These are phyloP conservation scores for Podila verticillata DNA, from an alignment of 192 early-diverging fungal genomes.

Conservation along the genomic window DNA sequence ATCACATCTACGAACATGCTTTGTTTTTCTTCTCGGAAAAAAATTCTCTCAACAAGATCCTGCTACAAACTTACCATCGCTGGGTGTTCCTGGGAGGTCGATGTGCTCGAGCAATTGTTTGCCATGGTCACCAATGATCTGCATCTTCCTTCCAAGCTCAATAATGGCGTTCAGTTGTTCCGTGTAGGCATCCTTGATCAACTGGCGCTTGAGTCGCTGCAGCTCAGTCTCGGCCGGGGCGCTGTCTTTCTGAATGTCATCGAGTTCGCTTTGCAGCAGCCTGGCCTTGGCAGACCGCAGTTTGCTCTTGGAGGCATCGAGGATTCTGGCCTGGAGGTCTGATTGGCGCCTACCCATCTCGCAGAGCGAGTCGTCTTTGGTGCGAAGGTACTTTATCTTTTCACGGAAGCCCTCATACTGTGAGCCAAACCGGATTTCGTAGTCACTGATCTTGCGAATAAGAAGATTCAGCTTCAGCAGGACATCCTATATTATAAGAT, in stretches of 20 bases:
- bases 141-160: conserved; percentile 49
- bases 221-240: conserved; percentile 33
- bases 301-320: conserved; percentile 35
- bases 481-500: conserved; percentile 16
- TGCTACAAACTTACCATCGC: conserved; percentile 22
- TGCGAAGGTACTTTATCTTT: conserved; percentile 50
- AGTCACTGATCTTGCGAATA: conserved; percentile 52
- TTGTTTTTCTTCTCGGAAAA: too few relatives aligned
- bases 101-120: conserved; percentile 42
- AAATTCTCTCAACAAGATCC: too few relatives aligned
- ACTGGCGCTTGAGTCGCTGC: conserved; percentile 31
- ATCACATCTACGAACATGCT: too few relatives aligned
- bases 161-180: conserved; percentile 45
- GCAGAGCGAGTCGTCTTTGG: conserved; percentile 52
- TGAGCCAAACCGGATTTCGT: conserved; percentile 43
- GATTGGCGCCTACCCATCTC: conserved; percentile 48
- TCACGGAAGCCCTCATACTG: conserved; percentile 49
- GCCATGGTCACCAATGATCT: conserved; percentile 52
- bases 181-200: conserved; percentile 41
- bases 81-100: conserved; percentile 17
- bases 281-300: conserved; percentile 35
- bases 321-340: conserved; percentile 34
- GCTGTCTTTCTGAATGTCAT: conserved; percentile 34
- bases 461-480: conserved; percentile 46
- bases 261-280: conserved; percentile 34